phyloP scores from a whole-genome alignment of 2,329 filamentous ascomycete genomes.

The Fusarium sp. region DNA sequence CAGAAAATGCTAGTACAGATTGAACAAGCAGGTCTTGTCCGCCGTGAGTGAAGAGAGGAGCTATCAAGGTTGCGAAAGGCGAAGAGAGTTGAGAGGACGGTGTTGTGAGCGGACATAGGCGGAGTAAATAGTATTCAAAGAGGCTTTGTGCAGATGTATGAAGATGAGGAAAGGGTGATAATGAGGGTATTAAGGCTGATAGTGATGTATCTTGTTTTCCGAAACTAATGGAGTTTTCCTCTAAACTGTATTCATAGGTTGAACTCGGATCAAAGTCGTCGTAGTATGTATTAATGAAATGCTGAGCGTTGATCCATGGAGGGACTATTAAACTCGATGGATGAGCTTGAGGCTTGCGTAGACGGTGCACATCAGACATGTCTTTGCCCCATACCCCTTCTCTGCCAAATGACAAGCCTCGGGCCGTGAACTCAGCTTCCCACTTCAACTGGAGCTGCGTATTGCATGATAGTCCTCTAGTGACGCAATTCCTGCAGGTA shows the following conservation, averaged over 20 bases:
- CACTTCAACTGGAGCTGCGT: slow-evolving; percentile 42
- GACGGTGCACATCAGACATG: neutral
- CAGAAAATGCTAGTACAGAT: slow-evolving; percentile 38
- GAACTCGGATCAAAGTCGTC: slow-evolving; percentile 29
- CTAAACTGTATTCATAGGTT: slow-evolving; percentile 26
- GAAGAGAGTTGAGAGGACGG: slow-evolving; percentile 32
- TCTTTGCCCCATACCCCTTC: slow-evolving; percentile 47
- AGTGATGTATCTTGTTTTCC: slow-evolving; percentile 16
- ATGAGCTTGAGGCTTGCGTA: neutral
- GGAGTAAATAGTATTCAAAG: slow-evolving; percentile 39
- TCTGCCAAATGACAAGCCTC: slow-evolving; percentile 46
- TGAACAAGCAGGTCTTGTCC: slow-evolving; percentile 35
- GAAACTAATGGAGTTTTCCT: slow-evolving; percentile 21
- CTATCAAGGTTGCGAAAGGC: slow-evolving; percentile 35
- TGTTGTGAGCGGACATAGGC: slow-evolving; percentile 39
- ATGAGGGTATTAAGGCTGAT: slow-evolving; percentile 5
- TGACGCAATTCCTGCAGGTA: slow-evolving; percentile 32
- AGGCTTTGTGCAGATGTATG: slow-evolving; percentile 20
- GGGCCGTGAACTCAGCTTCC: slow-evolving; percentile 45
- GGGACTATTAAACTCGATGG: neutral
- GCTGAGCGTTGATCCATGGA: slow-evolving; percentile 14
- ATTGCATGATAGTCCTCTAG: slow-evolving; percentile 31
- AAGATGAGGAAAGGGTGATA: slow-evolving; percentile 27
- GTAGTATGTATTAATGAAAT: slow-evolving; percentile 40
- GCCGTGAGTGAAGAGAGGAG: slow-evolving; percentile 35